Percentiles rank a stretch among this genome's conserved stretches.
phyloP scores from a whole-genome alignment of 805 yeast species.

The Hanseniaspora meyeri region DNA sequence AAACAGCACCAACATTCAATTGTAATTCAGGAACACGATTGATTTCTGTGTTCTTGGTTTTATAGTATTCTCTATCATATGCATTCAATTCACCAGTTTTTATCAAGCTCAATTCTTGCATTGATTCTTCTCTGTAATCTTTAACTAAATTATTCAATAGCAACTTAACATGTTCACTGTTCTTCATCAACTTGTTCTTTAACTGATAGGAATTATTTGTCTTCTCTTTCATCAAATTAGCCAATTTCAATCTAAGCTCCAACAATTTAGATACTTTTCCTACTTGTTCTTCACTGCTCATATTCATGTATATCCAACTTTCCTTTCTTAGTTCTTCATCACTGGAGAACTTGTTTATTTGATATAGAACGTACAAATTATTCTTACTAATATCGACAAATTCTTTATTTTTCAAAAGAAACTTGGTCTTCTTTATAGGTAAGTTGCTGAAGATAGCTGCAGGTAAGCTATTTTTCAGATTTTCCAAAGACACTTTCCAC shows the following conservation, averaged over 20 bases:
- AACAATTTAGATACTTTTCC: constrained; percentile 45
- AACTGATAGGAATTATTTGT: constrained; percentile 72
- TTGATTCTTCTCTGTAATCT: constrained; percentile 42
- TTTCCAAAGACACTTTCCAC: constrained; percentile 17
- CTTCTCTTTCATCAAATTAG: constrained; percentile 56
- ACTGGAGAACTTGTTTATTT: constrained; percentile 18
- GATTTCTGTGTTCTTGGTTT: constrained; percentile 23
- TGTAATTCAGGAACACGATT: not conserved
- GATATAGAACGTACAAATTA: constrained; percentile 1
- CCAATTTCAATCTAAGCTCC: constrained; percentile 53
- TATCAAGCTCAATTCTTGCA: constrained; percentile 43
- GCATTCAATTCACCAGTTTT: constrained; percentile 37
- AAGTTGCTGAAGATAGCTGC: not conserved
- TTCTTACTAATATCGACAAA: not conserved
- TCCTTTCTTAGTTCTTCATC: constrained; percentile 46
- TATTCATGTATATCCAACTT: constrained; percentile 66
- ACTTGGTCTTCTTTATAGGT: constrained; percentile 16
- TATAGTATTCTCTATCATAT: constrained; percentile 78
- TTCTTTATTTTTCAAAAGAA: not conserved
- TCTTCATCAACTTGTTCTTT: constrained; percentile 79
- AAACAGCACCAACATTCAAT: constrained; percentile 53
- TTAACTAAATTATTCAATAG: constrained; percentile 52
- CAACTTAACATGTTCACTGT: constrained; percentile 59
- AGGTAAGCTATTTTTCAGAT: constrained; percentile 15
- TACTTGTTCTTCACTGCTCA: constrained; percentile 53